Evolutionary conservation across 2,329 filamentous ascomycete species (phyloP).

Genomic region (Allantophomopsis cytisporea): DNA sequence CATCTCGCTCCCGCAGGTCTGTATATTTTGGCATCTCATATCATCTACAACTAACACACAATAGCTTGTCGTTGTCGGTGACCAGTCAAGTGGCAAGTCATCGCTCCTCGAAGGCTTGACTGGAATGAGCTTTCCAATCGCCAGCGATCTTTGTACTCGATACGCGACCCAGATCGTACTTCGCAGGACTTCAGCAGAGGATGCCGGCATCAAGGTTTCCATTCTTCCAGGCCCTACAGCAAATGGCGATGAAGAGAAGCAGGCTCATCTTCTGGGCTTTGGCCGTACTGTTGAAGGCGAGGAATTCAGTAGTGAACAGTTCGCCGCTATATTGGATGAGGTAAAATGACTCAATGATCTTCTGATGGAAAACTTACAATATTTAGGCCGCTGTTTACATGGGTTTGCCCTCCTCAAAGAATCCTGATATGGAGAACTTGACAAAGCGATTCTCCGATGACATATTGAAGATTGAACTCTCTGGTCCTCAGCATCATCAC

Average conservation of each 20-base stretch:
- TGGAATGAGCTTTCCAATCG: constrained; percentile 20
- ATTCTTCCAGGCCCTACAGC: constrained; percentile 1
- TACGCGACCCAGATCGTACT: constrained; percentile 27
- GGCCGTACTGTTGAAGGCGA: not conserved
- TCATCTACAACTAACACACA: not conserved
- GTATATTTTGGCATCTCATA: too few relatives aligned
- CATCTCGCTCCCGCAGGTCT: too few relatives aligned
- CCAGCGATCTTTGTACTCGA: constrained; percentile 22
- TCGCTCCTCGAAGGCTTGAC: constrained; percentile 18
- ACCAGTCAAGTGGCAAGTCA: constrained; percentile 22
- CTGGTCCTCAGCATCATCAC: constrained; percentile 24
- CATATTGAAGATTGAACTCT: constrained; percentile 2
- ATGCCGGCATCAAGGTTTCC: constrained; percentile 1
- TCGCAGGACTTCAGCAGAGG: constrained; percentile 3
- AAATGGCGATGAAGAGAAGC: not conserved
- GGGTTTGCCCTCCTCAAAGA: not conserved
- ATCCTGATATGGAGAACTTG: not conserved
- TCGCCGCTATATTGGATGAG: not conserved
- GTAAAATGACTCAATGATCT: too few relatives aligned
- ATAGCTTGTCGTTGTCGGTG: constrained; percentile 20
- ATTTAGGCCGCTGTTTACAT: not conserved
- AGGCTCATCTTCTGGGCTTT: not conserved
- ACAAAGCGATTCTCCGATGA: constrained; percentile 1
- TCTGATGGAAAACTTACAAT: too few relatives aligned
- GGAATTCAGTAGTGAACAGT: not conserved